Evolutionary conservation across 2,329 filamentous ascomycete species (phyloP), one percentile per base, ranked within the genome.

Genomic region (Exophiala viscosa): DNA sequence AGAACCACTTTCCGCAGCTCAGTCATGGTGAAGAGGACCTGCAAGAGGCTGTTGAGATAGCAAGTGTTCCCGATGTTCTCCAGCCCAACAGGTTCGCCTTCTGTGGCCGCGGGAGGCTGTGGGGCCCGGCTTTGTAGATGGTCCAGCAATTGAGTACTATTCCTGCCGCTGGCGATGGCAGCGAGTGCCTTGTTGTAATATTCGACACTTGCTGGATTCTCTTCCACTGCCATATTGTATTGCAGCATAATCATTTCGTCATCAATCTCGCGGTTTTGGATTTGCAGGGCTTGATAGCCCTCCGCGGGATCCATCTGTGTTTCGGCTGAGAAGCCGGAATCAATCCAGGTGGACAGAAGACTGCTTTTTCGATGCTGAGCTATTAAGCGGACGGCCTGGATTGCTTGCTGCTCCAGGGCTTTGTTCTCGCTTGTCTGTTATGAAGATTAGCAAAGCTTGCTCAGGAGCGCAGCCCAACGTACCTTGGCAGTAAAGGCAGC

Each of bases 21-120:
- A 56, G 84, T 86, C 50, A 97, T 82, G 0, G 91, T 95, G 67
- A 95, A 96, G 60, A 96, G 87, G 66, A 95, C 97, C 64, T 99
- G 93, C 8, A 99, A 77, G 44, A 99, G 80, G 70, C 92, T 97
- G 74, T 99, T 99, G 49, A 99, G 78, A 65, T 99, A 99, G 69
- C 93, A 99, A 0, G 95, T 99, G 65, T 99, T 99, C 54, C 93
- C 91, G 52, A 97, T 95, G 62, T 97, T 99, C 58, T 85, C 81
- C 5, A 97, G 78, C 0, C 93, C 93, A 17, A 95, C 88, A 0
- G 93, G 93, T 69, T 88, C 84, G 28, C 81, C 75, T 42, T 71
- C 69, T 54, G 62, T 66, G 34, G 70, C 64, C 64, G 58, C 66
- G 15, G 52, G 53, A 35, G 23, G 44, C 41, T 54, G 52, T 5